Evolutionary conservation across 306 rosid genomes (phyloP).

Genomic region (Bauhinia variegata): DNA sequence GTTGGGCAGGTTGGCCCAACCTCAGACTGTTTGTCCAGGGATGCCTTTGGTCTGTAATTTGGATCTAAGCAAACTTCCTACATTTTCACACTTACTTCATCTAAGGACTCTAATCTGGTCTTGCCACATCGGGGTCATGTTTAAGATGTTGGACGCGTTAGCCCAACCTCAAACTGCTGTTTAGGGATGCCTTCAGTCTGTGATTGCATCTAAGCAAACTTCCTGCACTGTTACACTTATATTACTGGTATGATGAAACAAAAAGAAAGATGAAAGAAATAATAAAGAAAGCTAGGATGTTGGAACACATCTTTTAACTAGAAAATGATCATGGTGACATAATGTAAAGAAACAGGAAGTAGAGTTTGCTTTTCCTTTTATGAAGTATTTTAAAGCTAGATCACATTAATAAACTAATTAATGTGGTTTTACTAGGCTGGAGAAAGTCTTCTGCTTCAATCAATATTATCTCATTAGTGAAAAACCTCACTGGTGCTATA

Average conservation of each 20-base stretch:
- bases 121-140: constrained; percentile 16
- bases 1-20: constrained; percentile 16
- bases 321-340: constrained; percentile 18
- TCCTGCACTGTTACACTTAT: constrained; percentile 7
- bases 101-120: background rate
- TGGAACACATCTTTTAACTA: constrained; percentile 17
- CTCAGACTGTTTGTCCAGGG: too few relatives aligned
- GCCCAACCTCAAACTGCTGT: constrained; percentile 25
- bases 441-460: constrained; percentile 8
- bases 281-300: constrained; percentile 1
- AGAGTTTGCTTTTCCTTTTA: constrained; percentile 7
- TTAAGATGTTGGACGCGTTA: constrained; percentile 10
- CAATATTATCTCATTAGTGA: constrained; percentile 19
- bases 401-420: too few relatives aligned
- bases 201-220: constrained; percentile 16
- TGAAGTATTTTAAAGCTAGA: too few relatives aligned
- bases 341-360: constrained; percentile 6
- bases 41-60: too few relatives aligned
- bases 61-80: too few relatives aligned
- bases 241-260: constrained; percentile 13
- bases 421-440: constrained; percentile 9
- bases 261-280: background rate
- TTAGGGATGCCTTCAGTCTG: constrained; percentile 2
- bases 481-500: constrained; percentile 1
- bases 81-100: too few relatives aligned